Base-by-base conservation (phyloP, 257 asterid species). In the Plantago major region DNA sequence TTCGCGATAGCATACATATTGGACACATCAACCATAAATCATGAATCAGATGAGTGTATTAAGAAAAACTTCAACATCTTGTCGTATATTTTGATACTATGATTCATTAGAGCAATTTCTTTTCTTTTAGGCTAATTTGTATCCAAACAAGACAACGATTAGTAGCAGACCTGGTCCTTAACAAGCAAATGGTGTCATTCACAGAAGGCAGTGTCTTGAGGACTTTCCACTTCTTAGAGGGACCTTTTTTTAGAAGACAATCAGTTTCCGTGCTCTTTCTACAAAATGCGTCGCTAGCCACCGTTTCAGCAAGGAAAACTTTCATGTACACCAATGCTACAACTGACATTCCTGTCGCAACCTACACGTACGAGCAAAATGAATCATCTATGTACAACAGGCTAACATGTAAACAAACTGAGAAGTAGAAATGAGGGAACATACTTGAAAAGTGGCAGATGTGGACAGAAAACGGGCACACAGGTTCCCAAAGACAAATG, bases 401-500 rank as follows among this genome's bases (percentile, higher is more conserved):
- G 10, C 37, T 12, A 26, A 55, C 13, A 55, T 0, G 50, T 42
- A 53, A 73, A 19, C 14, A 8, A 26, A 7, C 8, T 63, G 10
- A 19, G 47, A 47, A 13, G 19, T 4, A 11, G 18, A 7, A 14
- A 37, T 18, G 46, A 46, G 9, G 46, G 19, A 52, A 15, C 49
- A 40, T 74, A 91, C 98, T 75, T 86, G 90, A 70, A 91, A 88
- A 37, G 91, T 72, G 46, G 89, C 82, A 4, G 95, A 64, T 54
- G 90, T 75, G 46, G 97, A 79, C 44, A 92, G 80, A 22, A 92
- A 79, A 7, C 98, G 95, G 65, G 97, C 77, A 5, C 95, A 81
- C n/a, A 86, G 66, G 42, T 81, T 91, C n/a, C 97, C 98, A 11
- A 87, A 83, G 26, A 92, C 98, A 46, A 89, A 92, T 2, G 98